These are phyloP conservation scores for Daphne laureola DNA, from an alignment of 441 rosid species.

Conservation along the genomic window DNA sequence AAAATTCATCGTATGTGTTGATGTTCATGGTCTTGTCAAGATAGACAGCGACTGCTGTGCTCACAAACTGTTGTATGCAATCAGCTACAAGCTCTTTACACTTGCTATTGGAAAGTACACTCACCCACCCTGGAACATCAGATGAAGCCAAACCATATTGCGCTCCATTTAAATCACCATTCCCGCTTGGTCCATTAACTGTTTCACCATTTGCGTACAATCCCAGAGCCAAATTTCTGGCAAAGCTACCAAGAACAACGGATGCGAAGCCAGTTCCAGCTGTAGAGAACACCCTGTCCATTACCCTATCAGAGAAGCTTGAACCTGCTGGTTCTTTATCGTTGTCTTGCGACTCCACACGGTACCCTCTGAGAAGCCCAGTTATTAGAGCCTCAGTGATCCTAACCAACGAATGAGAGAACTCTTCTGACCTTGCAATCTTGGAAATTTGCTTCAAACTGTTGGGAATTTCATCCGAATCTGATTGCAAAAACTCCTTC, in stretches of 20 bases:
- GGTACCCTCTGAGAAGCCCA: slow-evolving; percentile 59
- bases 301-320: slow-evolving; percentile 43
- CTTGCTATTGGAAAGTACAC: slow-evolving; percentile 40
- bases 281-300: slow-evolving; percentile 59
- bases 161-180: slow-evolving; percentile 11
- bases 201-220: slow-evolving; percentile 32
- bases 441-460: slow-evolving; percentile 81
- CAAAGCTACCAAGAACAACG: slow-evolving; percentile 75
- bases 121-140: slow-evolving; percentile 46
- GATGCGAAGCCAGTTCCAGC: slow-evolving; percentile 80
- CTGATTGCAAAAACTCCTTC: slow-evolving; percentile 59
- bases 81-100: slow-evolving; percentile 63
- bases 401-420: slow-evolving; percentile 43
- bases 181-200: slow-evolving; percentile 2
- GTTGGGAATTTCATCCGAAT: slow-evolving; percentile 71
- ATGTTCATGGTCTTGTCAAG: slow-evolving; percentile 78
- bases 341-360: slow-evolving; percentile 13
- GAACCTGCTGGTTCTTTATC: slow-evolving; percentile 19
- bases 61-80: slow-evolving; percentile 74
- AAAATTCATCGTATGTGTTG: slow-evolving; percentile 70
- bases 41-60: slow-evolving; percentile 67
- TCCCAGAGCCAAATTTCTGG: slow-evolving; percentile 79
- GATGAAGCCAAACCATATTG: slow-evolving; percentile 19
- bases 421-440: slow-evolving; percentile 51
- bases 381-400: slow-evolving; percentile 53